These are phyloP conservation scores for Elsinoe perseae DNA, from an alignment of 2,329 filamentous ascomycete species.

Conservation along the genomic window DNA sequence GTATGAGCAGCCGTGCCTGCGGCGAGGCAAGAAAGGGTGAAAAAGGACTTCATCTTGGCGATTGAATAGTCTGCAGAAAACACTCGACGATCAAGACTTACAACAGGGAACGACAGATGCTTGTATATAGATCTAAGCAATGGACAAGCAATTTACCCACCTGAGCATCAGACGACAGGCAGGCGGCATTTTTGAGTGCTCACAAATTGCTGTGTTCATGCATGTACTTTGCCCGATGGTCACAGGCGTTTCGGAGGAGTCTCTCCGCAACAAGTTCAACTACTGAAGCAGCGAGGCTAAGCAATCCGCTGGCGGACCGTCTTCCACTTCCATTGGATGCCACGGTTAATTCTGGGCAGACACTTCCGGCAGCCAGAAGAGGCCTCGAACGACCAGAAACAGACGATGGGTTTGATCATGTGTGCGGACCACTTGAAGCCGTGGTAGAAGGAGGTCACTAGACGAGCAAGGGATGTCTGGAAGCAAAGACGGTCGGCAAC, in stretches of 20 bases:
- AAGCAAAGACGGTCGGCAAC: neutral
- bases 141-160: neutral
- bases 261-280: neutral
- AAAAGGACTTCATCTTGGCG: slow-evolving; percentile 24
- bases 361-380: neutral
- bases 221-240: neutral
- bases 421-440: neutral
- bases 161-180: neutral
- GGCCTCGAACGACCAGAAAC: neutral
- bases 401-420: slow-evolving; percentile 1
- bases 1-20: slow-evolving; percentile 40
- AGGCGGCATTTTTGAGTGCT: neutral
- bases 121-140: slow-evolving; percentile 9
- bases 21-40: slow-evolving; percentile 23
- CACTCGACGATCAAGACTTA: neutral
- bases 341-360: neutral
- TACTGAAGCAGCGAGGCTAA: neutral
- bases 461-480: neutral
- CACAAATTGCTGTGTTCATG: neutral
- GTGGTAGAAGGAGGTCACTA: neutral
- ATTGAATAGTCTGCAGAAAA: slow-evolving; percentile 2
- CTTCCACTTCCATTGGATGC: neutral
- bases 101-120: neutral
- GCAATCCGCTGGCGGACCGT: neutral
- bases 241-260: slow-evolving; percentile 3